These are phyloP conservation scores for Tolypocladium ovalisporum DNA, from an alignment of 2,329 filamentous ascomycete species.

Conservation along the genomic window DNA sequence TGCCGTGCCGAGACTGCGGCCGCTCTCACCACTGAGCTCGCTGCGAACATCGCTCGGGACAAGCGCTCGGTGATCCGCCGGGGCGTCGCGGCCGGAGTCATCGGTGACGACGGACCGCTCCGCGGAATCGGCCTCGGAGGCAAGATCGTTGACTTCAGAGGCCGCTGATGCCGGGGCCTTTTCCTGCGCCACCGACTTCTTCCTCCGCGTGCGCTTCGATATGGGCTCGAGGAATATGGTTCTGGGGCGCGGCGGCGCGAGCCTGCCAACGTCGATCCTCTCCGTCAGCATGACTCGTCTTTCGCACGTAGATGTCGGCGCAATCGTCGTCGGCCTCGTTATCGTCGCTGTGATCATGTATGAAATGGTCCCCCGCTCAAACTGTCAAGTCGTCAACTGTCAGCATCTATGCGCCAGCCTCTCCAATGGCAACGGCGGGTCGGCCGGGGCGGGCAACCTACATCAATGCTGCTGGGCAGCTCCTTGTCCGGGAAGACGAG, in stretches of 20 bases:
- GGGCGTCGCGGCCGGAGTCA: slow-evolving; percentile 26
- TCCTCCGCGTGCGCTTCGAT: slow-evolving; percentile 56
- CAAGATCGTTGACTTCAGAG: slow-evolving; percentile 24
- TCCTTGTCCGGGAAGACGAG: slow-evolving; percentile 57
- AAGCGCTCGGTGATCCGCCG: slow-evolving; percentile 27
- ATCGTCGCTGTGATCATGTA: slow-evolving; percentile 87
- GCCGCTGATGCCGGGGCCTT: slow-evolving; percentile 28
- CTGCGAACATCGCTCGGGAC: slow-evolving; percentile 48
- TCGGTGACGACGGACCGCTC: slow-evolving; percentile 29
- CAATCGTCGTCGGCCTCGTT: slow-evolving; percentile 78
- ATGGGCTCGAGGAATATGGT: slow-evolving; percentile 84
- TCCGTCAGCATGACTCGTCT: slow-evolving; percentile 71
- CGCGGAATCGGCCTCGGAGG: slow-evolving; percentile 23
- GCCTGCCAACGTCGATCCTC: slow-evolving; percentile 69
- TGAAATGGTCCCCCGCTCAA: slow-evolving; percentile 85
- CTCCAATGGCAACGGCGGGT: not conserved
- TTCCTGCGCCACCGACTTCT: slow-evolving; percentile 38
- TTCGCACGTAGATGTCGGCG: slow-evolving; percentile 69
- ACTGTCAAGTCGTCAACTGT: slow-evolving; percentile 41
- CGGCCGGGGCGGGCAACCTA: slow-evolving; percentile 34
- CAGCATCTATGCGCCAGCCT: not conserved
- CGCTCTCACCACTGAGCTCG: slow-evolving; percentile 61
- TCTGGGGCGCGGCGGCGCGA: slow-evolving; percentile 64
- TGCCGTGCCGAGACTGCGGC: slow-evolving; percentile 54
- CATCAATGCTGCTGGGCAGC: slow-evolving; percentile 88